Conservation (phyloP, 2,329 filamentous ascomycete genomes). For the Colletotrichum sp. region DNA sequence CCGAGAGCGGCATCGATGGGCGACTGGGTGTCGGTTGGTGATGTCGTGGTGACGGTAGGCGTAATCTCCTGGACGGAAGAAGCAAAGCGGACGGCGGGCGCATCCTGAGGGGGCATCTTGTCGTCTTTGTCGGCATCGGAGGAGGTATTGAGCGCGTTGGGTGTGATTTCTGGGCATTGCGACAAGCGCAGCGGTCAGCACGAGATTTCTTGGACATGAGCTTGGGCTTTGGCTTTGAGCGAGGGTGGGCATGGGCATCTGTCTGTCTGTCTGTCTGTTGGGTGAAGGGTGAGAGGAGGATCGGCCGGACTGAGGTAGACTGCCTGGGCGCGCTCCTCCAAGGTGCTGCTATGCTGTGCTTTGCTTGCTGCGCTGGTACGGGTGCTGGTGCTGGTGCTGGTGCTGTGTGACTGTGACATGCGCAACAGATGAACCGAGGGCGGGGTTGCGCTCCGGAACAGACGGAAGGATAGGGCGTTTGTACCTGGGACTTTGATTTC, state of each 20-base stretch:
- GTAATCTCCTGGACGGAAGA: conserved; percentile 73
- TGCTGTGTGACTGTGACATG: conserved; percentile 16
- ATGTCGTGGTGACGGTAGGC: conserved; percentile 47
- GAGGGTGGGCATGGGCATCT: not conserved
- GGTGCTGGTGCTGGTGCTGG: not conserved
- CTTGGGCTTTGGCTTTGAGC: not conserved
- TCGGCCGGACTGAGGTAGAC: not conserved
- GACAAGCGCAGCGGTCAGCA: conserved; percentile 18
- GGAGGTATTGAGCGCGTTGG: not conserved
- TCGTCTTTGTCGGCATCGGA: conserved; percentile 25
- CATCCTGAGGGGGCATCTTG: conserved; percentile 29
- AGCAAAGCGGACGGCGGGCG: conserved; percentile 72
- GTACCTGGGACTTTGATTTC: conserved; percentile 13
- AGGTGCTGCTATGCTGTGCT: not conserved
- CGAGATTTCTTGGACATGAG: not conserved
- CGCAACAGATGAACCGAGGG: conserved; percentile 22
- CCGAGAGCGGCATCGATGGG: conserved; percentile 25
- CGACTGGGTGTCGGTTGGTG: conserved; percentile 26
- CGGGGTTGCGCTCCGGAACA: conserved; percentile 21
- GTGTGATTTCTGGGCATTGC: conserved; percentile 19
- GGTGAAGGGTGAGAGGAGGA: not conserved
- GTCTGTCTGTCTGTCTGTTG: not conserved
- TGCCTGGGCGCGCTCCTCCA: not conserved
- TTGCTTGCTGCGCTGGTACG: not conserved
- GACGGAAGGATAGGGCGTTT: conserved; percentile 14